phyloP scores from a whole-genome alignment of 1,139 yeast genomes.

The Taphrina confusa region DNA sequence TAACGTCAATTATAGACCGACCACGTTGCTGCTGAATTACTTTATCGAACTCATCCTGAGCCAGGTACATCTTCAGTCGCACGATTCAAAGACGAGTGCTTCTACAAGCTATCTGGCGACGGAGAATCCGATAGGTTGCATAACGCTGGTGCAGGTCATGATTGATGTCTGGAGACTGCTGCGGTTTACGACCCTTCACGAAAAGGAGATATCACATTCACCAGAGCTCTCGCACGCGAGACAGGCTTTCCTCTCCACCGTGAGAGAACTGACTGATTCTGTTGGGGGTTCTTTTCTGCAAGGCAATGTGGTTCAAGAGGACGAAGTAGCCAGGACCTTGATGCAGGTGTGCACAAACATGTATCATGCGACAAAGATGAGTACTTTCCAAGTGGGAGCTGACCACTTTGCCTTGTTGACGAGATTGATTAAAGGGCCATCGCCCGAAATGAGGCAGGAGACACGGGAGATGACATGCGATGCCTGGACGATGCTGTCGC shows the following conservation, averaged over 20 bases:
- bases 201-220: not conserved
- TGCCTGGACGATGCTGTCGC: conserved; percentile 20
- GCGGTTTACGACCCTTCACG: conserved; percentile 16
- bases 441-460: not conserved
- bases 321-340: not conserved
- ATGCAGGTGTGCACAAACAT: conserved; percentile 20
- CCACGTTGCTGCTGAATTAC: conserved; percentile 12
- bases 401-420: conserved; percentile 2
- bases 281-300: not conserved
- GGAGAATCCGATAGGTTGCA: conserved; percentile 7
- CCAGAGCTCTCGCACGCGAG: conserved; percentile 7
- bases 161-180: conserved; percentile 12
- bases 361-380: conserved; percentile 11
- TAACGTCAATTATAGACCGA: conserved; percentile 9
- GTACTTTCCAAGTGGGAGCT: conserved; percentile 10
- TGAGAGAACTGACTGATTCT: conserved; percentile 4
- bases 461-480: not conserved
- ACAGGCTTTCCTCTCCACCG: conserved; percentile 10
- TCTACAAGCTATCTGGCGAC: not conserved
- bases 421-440: not conserved
- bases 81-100: not conserved
- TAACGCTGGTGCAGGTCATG: conserved; percentile 9
- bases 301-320: not conserved
- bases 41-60: conserved; percentile 21
- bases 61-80: conserved; percentile 4